Evolutionary conservation across 148 eudicot genomes (phyloP).

Genomic region (Gaultheria prostrata): DNA sequence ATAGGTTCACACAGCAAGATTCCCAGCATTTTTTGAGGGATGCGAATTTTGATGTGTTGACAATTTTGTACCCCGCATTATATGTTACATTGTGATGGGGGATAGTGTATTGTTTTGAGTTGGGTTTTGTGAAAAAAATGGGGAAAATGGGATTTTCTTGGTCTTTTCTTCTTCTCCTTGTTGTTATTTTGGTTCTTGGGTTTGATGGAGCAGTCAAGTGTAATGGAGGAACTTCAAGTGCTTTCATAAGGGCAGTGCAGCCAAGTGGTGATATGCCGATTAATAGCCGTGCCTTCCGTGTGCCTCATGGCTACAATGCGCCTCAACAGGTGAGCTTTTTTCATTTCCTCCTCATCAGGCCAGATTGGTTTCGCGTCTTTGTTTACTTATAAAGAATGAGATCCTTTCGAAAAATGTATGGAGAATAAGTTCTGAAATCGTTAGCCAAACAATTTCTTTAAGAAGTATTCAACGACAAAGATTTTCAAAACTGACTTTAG

Average conservation of each 20-base stretch:
- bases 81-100: neutral
- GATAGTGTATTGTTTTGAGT: neutral
- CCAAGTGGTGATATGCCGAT: slow-evolving; percentile 55
- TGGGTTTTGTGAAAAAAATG: neutral
- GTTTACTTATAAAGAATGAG: neutral
- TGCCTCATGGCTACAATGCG: slow-evolving; percentile 59
- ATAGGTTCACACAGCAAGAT: neutral
- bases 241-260: slow-evolving; percentile 29
- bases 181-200: slow-evolving; percentile 2
- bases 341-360: neutral
- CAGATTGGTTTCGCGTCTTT: neutral
- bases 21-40: neutral
- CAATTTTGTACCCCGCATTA: neutral
- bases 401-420: neutral
- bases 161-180: slow-evolving; percentile 1
- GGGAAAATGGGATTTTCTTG: slow-evolving; percentile 3
- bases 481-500: neutral
- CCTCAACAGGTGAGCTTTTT: slow-evolving; percentile 55
- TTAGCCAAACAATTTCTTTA: neutral
- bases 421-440: neutral
- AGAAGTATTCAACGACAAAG: neutral
- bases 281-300: slow-evolving; percentile 46
- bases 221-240: slow-evolving; percentile 39
- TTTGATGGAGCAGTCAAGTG: slow-evolving; percentile 23
- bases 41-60: neutral